Evolutionary conservation across 768 basidiomycete genomes (phyloP), one percentile per base, ranked within the genome.

Genomic region (Mycena indigotica): DNA sequence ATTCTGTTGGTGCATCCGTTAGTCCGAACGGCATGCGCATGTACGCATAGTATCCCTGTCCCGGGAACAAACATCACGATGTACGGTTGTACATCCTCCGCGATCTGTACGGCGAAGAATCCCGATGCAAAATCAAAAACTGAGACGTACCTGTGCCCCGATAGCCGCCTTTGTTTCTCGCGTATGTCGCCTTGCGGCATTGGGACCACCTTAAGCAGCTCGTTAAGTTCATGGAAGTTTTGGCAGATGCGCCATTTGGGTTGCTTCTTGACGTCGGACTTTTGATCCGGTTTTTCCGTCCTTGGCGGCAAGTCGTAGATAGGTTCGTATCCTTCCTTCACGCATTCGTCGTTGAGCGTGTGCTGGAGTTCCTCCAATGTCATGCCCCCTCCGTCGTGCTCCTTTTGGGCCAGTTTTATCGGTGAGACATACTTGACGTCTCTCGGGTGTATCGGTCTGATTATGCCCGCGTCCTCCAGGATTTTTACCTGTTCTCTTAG

Each of bases 181-280:
- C 61, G 28, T 0, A 81, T 72, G 58, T 80, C 69, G 0, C 77
- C 72, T 28, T 74, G 72, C 1, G 66, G 67, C 60, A 76, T 63
- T 13, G 70, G 65, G 3, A 67, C 61, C 0, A 71, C 56, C 28
- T 69, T 32, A 0, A 66, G 72, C 6, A 69, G 58, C 1, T 65
- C 61, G 53, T 73, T 77, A 26, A 80, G 56, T 26, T 71, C 64
- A 0, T 40, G 56, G 45, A 75, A 79, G 51, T 74, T 71, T 26
- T 78, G 77, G 58, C 74, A 75, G 0, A 79, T 60, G 8, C 74
- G 25, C 74, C 72, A 78, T 50, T 75, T 74, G 16, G 60, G 55
- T 10, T 52, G 16, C 32, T 8, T 8, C n/a, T n/a, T n/a, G n/a
- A n/a, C n/a, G n/a, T n/a, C n/a, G 24, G 46, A 6, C 32, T 60